Percentiles rank a stretch among this genome's conserved stretches.
phyloP scores from a whole-genome alignment of 2,329 filamentous ascomycete species.

The Tolypocladium tropicale region DNA sequence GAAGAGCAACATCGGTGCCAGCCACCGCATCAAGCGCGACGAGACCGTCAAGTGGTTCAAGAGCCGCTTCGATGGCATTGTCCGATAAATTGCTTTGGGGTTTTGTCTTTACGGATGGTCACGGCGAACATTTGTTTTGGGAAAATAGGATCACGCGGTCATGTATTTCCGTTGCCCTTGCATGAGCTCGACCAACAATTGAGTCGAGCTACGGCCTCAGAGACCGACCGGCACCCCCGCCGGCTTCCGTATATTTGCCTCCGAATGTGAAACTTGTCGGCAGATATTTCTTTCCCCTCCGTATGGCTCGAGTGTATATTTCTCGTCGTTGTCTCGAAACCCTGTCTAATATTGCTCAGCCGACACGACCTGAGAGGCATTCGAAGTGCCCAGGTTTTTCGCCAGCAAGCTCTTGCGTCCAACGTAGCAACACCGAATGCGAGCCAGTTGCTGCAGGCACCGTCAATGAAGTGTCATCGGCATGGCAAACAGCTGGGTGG shows the following conservation, averaged over 20 bases:
- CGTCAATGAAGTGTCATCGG: too few relatives aligned
- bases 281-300: not conserved
- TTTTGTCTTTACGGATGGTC: slow-evolving; percentile 27
- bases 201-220: slow-evolving; percentile 59
- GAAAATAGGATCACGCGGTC: slow-evolving; percentile 20
- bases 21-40: slow-evolving; percentile 85
- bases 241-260: slow-evolving; percentile 42
- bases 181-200: slow-evolving; percentile 43
- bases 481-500: not conserved
- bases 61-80: slow-evolving; percentile 90
- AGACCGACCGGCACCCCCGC: slow-evolving; percentile 61
- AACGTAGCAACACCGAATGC: too few relatives aligned
- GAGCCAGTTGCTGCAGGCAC: too few relatives aligned
- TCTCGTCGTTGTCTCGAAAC: too few relatives aligned
- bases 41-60: slow-evolving; percentile 98
- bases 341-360: too few relatives aligned
- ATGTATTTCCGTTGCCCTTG: slow-evolving; percentile 35
- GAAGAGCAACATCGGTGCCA: slow-evolving; percentile 76
- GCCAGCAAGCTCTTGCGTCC: too few relatives aligned
- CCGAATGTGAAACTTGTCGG: slow-evolving; percentile 21
- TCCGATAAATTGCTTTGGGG: slow-evolving; percentile 62
- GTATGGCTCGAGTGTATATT: not conserved
- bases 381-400: too few relatives aligned
- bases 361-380: too few relatives aligned
- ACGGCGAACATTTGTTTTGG: slow-evolving; percentile 27